Percentiles rank a stretch among this genome's conserved stretches.
Evolutionary conservation across 1,284 basidiomycete species (phyloP).

Genomic region (Apiotrichum laibachii): DNA sequence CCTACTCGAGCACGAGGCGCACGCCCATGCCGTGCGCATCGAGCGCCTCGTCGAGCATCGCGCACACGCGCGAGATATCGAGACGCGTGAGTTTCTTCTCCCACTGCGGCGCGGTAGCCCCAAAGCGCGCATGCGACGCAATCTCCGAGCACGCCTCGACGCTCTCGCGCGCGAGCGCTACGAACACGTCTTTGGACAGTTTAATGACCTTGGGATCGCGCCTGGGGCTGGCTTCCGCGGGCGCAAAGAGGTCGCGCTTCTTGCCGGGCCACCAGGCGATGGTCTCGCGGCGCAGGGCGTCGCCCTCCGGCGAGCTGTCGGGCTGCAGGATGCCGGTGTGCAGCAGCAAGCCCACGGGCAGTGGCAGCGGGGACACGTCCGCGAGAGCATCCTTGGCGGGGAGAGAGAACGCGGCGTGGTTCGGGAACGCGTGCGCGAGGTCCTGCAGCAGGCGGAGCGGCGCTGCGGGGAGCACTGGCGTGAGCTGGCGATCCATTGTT

Average conservation of each 20-base stretch:
- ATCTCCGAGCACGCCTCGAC: slow-evolving; percentile 21
- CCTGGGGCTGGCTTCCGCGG: not conserved
- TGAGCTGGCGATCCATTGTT: slow-evolving; percentile 5
- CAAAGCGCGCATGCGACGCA: slow-evolving; percentile 7
- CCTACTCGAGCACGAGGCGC: slow-evolving; percentile 4
- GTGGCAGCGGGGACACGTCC: slow-evolving; percentile 30
- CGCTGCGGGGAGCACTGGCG: slow-evolving; percentile 26
- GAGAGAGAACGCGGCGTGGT: slow-evolving; percentile 12
- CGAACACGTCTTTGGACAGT: slow-evolving; percentile 2
- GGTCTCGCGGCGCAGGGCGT: slow-evolving; percentile 9
- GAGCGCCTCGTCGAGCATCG: slow-evolving; percentile 8
- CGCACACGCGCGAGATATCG: slow-evolving; percentile 14
- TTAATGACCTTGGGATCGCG: slow-evolving; percentile 10
- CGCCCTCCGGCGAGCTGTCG: not conserved
- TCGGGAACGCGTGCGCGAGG: slow-evolving; percentile 24
- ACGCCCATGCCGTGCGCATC: slow-evolving; percentile 13
- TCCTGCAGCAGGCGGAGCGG: slow-evolving; percentile 35
- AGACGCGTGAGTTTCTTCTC: slow-evolving; percentile 7
- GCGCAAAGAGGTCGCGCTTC: slow-evolving; percentile 8
- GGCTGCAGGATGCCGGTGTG: slow-evolving; percentile 24
- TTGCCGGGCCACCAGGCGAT: slow-evolving; percentile 19
- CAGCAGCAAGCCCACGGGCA: slow-evolving; percentile 26
- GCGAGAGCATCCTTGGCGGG: slow-evolving; percentile 20
- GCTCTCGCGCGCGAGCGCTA: slow-evolving; percentile 9
- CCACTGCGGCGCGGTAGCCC: slow-evolving; percentile 1